A percentile compares a stretch with the other conserved stretches of the same genome.
Evolutionary conservation across 179 eudicot species (phyloP).

Genomic region (Carnegiea gigantea): DNA sequence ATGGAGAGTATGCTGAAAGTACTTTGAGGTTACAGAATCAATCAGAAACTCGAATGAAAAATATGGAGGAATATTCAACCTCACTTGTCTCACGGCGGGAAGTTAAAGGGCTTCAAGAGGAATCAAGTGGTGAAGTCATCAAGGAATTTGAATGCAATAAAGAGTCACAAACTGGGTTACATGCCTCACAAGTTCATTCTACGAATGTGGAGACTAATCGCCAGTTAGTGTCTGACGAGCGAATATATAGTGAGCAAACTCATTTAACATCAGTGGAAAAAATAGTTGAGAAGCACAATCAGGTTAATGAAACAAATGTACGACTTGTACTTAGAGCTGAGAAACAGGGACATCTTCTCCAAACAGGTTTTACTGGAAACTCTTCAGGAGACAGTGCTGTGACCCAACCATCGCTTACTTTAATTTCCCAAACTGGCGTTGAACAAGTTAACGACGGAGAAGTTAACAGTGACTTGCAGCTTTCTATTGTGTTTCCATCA

Average conservation of each 20-base stretch:
- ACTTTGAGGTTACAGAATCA: slow-evolving; percentile 19
- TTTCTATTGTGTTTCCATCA: slow-evolving; percentile 31
- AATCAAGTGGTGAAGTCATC: slow-evolving; percentile 24
- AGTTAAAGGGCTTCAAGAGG: slow-evolving; percentile 23
- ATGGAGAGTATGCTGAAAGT: slow-evolving; percentile 21
- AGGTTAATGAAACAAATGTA: slow-evolving; percentile 29
- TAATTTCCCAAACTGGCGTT: slow-evolving; percentile 32
- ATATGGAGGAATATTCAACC: slow-evolving; percentile 34
- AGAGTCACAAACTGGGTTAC: slow-evolving; percentile 30
- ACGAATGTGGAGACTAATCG: slow-evolving; percentile 27
- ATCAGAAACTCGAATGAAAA: slow-evolving; percentile 32
- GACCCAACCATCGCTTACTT: slow-evolving; percentile 26
- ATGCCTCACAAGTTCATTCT: slow-evolving; percentile 28
- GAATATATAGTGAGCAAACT: slow-evolving; percentile 33
- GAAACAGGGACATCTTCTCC: slow-evolving; percentile 24
- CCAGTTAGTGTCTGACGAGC: slow-evolving; percentile 33
- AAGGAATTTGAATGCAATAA: slow-evolving; percentile 32
- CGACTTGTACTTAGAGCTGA: slow-evolving; percentile 27
- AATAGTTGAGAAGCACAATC: slow-evolving; percentile 24
- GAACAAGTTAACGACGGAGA: slow-evolving; percentile 28
- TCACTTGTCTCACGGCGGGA: slow-evolving; percentile 31
- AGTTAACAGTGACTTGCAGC: slow-evolving; percentile 30
- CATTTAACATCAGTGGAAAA: slow-evolving; percentile 35
- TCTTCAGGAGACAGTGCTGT: slow-evolving; percentile 29
- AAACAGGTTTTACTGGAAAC: slow-evolving; percentile 25